Evolutionary conservation across 1,139 yeast species (phyloP).

Genomic region (Candida neerlandica): DNA sequence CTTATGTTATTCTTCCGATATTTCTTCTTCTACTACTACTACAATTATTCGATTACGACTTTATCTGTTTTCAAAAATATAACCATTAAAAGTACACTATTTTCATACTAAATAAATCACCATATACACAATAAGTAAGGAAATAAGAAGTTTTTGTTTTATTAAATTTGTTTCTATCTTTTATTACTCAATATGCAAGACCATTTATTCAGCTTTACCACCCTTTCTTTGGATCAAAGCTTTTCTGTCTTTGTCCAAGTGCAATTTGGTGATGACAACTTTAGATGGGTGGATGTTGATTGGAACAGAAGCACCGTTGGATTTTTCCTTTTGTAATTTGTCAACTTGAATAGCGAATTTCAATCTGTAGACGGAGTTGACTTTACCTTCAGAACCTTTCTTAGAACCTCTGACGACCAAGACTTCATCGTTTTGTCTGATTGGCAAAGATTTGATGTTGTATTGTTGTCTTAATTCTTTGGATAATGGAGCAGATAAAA

Average conservation of each 20-base stretch:
- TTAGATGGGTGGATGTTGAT: conserved; percentile 98
- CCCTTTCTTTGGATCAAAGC: conserved; percentile 74
- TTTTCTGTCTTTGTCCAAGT: conserved; percentile 99
- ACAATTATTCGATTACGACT: neutral
- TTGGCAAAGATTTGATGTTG: conserved; percentile 94
- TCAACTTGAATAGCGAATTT: conserved; percentile 96
- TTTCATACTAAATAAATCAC: conserved; percentile 6
- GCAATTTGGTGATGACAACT: conserved; percentile 97
- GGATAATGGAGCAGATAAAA: conserved; percentile 98
- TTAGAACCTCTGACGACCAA: conserved; percentile 96
- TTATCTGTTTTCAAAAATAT: conserved; percentile 6
- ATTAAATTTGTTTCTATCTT: neutral
- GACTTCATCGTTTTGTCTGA: conserved; percentile 98
- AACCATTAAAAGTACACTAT: conserved; percentile 7
- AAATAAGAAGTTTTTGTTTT: neutral
- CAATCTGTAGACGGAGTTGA: conserved; percentile 98
- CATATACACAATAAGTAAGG: conserved; percentile 2
- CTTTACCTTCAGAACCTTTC: conserved; percentile 99
- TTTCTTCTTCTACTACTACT: neutral
- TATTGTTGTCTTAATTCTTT: conserved; percentile 98
- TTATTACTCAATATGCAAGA: conserved; percentile 1
- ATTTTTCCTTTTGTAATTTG: conserved; percentile 97
- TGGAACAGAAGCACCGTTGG: conserved; percentile 98
- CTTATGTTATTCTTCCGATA: too few relatives aligned
- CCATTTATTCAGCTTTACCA: conserved; percentile 36